phyloP scores from a whole-genome alignment of 2,329 filamentous ascomycete species.

The Apiospora marii region DNA sequence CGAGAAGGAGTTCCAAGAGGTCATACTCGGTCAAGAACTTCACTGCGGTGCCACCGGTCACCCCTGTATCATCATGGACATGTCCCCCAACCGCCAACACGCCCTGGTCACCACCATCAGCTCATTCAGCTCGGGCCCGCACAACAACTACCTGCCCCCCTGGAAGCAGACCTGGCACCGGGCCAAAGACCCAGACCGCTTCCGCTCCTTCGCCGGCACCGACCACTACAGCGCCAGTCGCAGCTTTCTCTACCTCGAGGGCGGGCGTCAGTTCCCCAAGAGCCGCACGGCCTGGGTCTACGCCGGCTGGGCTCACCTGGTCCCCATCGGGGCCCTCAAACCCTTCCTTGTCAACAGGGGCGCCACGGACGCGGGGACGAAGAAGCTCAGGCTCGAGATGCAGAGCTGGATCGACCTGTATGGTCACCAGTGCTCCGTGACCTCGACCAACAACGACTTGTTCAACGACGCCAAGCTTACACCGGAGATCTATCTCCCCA shows the following conservation, averaged over 20 bases:
- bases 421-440: not conserved
- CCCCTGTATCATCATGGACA: constrained; percentile 45
- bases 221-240: constrained; percentile 28
- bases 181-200: constrained; percentile 35
- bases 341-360: constrained; percentile 25
- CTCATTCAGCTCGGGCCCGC: constrained; percentile 39
- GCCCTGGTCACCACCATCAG: constrained; percentile 44
- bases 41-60: constrained; percentile 37
- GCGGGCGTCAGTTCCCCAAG: constrained; percentile 36
- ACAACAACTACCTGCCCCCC: constrained; percentile 38
- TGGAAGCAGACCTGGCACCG: constrained; percentile 40
- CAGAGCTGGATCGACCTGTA: constrained; percentile 18
- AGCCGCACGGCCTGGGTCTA: constrained; percentile 38
- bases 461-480: not conserved
- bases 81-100: constrained; percentile 28
- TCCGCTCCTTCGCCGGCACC: constrained; percentile 44
- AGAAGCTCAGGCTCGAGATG: not conserved
- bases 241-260: constrained; percentile 37
- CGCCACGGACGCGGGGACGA: no score
- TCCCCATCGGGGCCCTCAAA: constrained; percentile 35
- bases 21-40: constrained; percentile 34
- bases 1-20: constrained; percentile 29
- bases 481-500: not conserved
- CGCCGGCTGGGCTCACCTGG: constrained; percentile 30
- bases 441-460: not conserved